Evolutionary conservation across 2,329 filamentous ascomycete genomes (phyloP), one percentile per base, ranked within the genome.

Genomic region (Penicillium sp.): DNA sequence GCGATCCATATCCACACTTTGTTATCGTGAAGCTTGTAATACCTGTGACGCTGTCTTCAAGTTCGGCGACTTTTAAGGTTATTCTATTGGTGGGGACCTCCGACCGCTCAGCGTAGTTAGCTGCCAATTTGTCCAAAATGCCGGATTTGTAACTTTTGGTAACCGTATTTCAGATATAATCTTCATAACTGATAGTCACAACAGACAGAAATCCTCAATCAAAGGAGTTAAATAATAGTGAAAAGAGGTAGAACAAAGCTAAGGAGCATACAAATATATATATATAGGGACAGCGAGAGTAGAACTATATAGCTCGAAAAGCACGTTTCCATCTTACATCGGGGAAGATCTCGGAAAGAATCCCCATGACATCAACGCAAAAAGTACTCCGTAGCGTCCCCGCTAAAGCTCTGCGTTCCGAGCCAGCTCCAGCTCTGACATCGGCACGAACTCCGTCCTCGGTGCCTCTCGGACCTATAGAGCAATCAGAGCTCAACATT

Each of bases 391-490:
- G 20, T 23, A 18, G 20, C 20, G 20, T 23, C 20, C 20, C 3
- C 15, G 15, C 15, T 18, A 18, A 18, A 18, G 51, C 54, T 56
- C 46, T 54, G n/a, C n/a, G n/a, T n/a, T 54, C 40, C 44, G 27
- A 23, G 20, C 20, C 20, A 23, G 20, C 45, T 40, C 44, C 35
- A 47, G 24, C 28, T 27, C 33, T 42, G 33, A 38, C 47, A 45
- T 53, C 55, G 55, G 47, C 44, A 15, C 18, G 23, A 55, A 40
- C 39, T 50, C 52, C 50, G 42, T 47, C 42, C 56, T 56, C 57
- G 57, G 58, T 59, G 55, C 50, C 55, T 55, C 57, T 62, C 59
- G 58, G 59, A 25, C 45, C 24, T n/a, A 45, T 28, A 58, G 52
- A 57, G 55, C 55, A 61, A 61, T 62, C 59, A 60, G 20, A 40